Evolutionary conservation across 2,329 filamentous ascomycete genomes (phyloP).

Genomic region (Massarina eburnea): DNA sequence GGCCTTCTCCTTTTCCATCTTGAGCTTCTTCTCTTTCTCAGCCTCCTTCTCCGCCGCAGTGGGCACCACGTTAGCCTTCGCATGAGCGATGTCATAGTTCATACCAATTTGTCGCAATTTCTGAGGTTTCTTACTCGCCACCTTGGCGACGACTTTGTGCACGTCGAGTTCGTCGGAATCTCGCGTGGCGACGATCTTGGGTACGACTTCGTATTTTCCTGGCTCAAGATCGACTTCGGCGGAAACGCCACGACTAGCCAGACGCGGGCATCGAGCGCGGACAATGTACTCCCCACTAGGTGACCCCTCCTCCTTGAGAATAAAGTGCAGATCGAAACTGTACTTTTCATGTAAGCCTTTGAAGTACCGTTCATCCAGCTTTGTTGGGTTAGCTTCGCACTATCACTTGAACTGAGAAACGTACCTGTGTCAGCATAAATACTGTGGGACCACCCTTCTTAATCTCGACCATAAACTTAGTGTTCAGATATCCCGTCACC

Average conservation of each 20-base stretch:
- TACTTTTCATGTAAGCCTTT: slow-evolving; percentile 59
- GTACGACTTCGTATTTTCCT: slow-evolving; percentile 71
- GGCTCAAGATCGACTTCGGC: slow-evolving; percentile 73
- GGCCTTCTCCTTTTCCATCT: slow-evolving; percentile 30
- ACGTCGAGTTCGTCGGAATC: slow-evolving; percentile 52
- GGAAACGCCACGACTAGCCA: slow-evolving; percentile 72
- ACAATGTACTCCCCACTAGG: slow-evolving; percentile 56
- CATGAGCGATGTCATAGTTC: slow-evolving; percentile 70
- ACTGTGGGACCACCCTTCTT: slow-evolving; percentile 55
- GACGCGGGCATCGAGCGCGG: slow-evolving; percentile 51
- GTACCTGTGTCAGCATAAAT: slow-evolving; percentile 60
- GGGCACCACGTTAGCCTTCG: slow-evolving; percentile 59
- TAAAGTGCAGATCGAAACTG: slow-evolving; percentile 59
- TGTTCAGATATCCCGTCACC: slow-evolving; percentile 62
- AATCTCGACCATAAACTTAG: slow-evolving; percentile 60
- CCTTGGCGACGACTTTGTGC: slow-evolving; percentile 61
- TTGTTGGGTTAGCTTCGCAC: slow-evolving; percentile 40
- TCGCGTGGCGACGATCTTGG: slow-evolving; percentile 70
- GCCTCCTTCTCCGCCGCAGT: slow-evolving; percentile 51
- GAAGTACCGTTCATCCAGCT: slow-evolving; percentile 62
- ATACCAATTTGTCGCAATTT: slow-evolving; percentile 65
- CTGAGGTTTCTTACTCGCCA: slow-evolving; percentile 46
- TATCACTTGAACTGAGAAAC: slow-evolving; percentile 39
- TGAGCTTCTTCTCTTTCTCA: slow-evolving; percentile 36
- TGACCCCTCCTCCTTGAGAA: slow-evolving; percentile 55